Evolutionary conservation across 352 stramenopile species (phyloP).

Genomic region (Globisporangium uncinulatum): DNA sequence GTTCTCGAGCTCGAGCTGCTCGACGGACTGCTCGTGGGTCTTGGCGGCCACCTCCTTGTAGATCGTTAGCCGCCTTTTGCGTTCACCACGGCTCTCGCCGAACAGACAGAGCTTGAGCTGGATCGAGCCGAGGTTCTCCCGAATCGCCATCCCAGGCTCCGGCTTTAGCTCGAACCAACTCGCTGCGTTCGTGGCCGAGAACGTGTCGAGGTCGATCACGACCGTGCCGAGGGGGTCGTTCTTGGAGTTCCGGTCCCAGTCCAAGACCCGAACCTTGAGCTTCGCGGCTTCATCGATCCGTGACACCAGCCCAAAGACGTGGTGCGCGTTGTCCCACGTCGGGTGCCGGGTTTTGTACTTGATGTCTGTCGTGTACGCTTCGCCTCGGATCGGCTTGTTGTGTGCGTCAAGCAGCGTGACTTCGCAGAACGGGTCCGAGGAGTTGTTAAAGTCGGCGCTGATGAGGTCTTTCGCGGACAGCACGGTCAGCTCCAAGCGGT

Average conservation of each 20-base stretch:
- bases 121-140: constrained; percentile 44
- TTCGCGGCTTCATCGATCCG: constrained; percentile 50
- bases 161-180: constrained; percentile 46
- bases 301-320: constrained; percentile 55
- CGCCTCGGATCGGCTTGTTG: constrained; percentile 37
- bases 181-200: constrained; percentile 42
- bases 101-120: constrained; percentile 48
- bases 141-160: constrained; percentile 36
- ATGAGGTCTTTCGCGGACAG: constrained; percentile 46
- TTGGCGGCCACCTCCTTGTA: constrained; percentile 49
- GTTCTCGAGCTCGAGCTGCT: constrained; percentile 65
- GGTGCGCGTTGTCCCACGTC: constrained; percentile 51
- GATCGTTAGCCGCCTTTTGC: constrained; percentile 40
- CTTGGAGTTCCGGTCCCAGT: constrained; percentile 44
- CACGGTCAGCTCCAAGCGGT: constrained; percentile 60
- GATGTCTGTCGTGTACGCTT: constrained; percentile 39
- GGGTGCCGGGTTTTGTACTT: constrained; percentile 58
- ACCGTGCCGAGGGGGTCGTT: constrained; percentile 53
- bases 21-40: constrained; percentile 47
- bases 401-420: constrained; percentile 51
- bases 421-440: constrained; percentile 58
- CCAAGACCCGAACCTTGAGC: constrained; percentile 45
- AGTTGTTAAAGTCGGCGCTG: constrained; percentile 54
- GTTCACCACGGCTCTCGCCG: constrained; percentile 56
- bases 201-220: constrained; percentile 35